Conservation (phyloP, 2,329 filamentous ascomycete genomes). For the Colletotrichum eleusines region DNA sequence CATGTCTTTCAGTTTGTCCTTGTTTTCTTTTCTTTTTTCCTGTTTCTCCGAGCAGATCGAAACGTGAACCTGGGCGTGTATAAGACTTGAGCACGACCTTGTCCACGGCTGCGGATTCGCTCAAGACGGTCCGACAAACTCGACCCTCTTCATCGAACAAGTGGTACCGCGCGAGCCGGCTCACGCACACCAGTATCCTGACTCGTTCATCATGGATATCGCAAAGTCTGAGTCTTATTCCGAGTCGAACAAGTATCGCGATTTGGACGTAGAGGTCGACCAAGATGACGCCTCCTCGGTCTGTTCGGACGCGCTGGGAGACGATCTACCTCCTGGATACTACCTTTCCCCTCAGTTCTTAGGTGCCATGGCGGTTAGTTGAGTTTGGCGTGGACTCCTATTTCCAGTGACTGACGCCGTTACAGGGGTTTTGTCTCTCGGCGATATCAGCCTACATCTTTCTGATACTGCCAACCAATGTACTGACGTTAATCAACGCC, state of each 20-base stretch:
- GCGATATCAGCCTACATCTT: slow-evolving; percentile 54
- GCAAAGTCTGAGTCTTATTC: slow-evolving; percentile 43
- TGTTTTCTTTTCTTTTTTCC: neutral
- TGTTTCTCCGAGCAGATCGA: no score
- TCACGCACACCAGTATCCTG: slow-evolving; percentile 18
- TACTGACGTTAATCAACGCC: slow-evolving; percentile 49
- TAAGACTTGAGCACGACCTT: slow-evolving; percentile 30
- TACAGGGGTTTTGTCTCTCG: slow-evolving; percentile 53
- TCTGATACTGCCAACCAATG: slow-evolving; percentile 53
- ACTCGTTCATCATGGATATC: slow-evolving; percentile 39
- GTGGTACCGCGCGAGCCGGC: slow-evolving; percentile 24
- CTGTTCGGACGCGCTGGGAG: slow-evolving; percentile 50
- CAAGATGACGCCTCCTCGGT: slow-evolving; percentile 50
- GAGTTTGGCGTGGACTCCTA: neutral
- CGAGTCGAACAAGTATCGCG: slow-evolving; percentile 35
- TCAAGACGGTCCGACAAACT: neutral
- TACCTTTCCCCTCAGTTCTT: slow-evolving; percentile 52
- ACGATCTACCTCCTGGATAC: slow-evolving; percentile 53
- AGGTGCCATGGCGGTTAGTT: slow-evolving; percentile 49
- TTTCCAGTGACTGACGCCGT: slow-evolving; percentile 4
- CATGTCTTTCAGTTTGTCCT: neutral
- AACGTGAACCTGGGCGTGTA: neutral
- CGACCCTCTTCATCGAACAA: neutral
- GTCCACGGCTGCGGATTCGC: neutral
- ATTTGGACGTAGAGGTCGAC: slow-evolving; percentile 38